These are phyloP conservation scores for Rhizophagus prolifer DNA, from an alignment of 192 early-diverging fungal species.

Conservation along the genomic window DNA sequence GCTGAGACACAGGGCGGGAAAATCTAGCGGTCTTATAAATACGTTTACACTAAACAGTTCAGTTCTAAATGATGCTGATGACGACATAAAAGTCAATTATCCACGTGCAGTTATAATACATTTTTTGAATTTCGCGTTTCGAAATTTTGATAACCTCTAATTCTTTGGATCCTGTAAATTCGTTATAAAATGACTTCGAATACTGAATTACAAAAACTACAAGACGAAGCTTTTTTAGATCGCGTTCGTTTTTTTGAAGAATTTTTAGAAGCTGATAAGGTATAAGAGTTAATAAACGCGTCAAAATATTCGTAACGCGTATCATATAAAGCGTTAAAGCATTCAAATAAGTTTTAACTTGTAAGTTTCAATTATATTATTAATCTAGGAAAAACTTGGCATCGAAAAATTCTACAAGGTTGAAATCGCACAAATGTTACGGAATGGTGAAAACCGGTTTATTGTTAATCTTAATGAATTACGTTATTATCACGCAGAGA, in stretches of 20 bases:
- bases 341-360: background rate
- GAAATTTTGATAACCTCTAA: background rate
- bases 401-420: slow-evolving; percentile 31
- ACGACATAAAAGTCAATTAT: background rate
- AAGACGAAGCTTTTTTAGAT: slow-evolving; percentile 19
- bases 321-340: background rate
- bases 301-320: background rate
- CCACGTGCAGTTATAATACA: background rate
- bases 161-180: too few relatives aligned
- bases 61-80: too few relatives aligned
- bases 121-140: background rate
- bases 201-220: background rate
- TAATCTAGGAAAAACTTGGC: background rate
- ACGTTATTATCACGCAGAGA: slow-evolving; percentile 70
- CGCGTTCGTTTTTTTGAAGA: slow-evolving; percentile 17
- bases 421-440: slow-evolving; percentile 41
- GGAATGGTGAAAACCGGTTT: slow-evolving; percentile 51
- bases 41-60: too few relatives aligned
- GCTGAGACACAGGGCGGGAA: too few relatives aligned
- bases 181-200: background rate
- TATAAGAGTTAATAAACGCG: background rate
- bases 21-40: too few relatives aligned
- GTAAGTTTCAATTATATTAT: background rate
- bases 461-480: slow-evolving; percentile 90
- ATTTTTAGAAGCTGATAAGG: slow-evolving; percentile 15